Evolutionary conservation across 23 red algal species (phyloP), one percentile per base, ranked within the genome.

Genomic region (Gracilaria gracilis): DNA sequence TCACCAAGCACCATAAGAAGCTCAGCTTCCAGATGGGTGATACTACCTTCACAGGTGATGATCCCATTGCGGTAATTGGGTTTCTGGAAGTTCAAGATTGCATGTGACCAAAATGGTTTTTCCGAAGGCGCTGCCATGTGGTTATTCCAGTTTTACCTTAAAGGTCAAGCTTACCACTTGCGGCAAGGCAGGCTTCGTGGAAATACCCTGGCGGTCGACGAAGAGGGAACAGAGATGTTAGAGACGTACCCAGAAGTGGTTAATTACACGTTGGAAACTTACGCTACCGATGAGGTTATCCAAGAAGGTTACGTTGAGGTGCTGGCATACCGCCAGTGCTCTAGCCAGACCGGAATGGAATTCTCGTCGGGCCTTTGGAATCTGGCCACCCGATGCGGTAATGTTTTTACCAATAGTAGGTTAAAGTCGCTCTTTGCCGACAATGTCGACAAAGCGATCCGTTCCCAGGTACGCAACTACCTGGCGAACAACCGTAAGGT

Each of bases 241-340:
- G 6, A 4, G 1, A 47, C 58, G 19, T 86, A 70, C 51, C 12
- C 83, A 29, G 0, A 51, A 42, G 33, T 69, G 25, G 59, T 70
- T 6, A 75, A 74, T 21, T 75, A 48, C 29, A 13, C 51, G 0
- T 33, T 75, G 35, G 50, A 57, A 69, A 86, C 83, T 23, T 86
- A 48, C 33, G 83, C 83, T 4, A 75, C 83, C 24, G 28, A 86
- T 33, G 62, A 61, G 65, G 83, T 72, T 5, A 86, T 86, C 54
- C 47, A 70, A 32, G 61, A 72, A 11, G 83, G 66, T 66, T 75
- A 57, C 34, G 20, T 0, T 16, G 83, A 74, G 46, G 40, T 71
- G 3, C 31, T 57, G 2, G 27, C 0, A 4, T 61, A 67, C 32
- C 81, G 27, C 47, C 81, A 85, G 37, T 13, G 58, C 7, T 27